Conservation (phyloP, 768 basidiomycete genomes). For the Phylloporus scabripes region DNA sequence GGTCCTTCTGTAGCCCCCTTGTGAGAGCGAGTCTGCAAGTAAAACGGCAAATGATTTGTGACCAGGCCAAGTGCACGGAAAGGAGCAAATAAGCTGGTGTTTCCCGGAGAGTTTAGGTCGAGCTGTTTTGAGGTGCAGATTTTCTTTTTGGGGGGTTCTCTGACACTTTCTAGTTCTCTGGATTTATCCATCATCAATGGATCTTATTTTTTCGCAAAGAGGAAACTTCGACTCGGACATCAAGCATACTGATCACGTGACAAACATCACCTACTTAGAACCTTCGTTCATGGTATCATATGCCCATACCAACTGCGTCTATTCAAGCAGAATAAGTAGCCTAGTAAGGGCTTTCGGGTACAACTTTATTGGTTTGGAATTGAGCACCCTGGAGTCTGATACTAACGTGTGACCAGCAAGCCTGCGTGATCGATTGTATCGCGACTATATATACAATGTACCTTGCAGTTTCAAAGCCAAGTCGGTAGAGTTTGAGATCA, state of each 20-base stretch:
- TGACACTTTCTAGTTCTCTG: conserved; percentile 12
- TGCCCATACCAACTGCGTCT: too few species aligned
- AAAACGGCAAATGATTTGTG: conserved; percentile 86
- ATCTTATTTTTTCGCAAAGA: not conserved
- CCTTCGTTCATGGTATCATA: too few species aligned
- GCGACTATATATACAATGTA: too few species aligned
- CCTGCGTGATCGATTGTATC: too few species aligned
- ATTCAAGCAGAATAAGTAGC: too few species aligned
- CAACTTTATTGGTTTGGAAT: too few species aligned
- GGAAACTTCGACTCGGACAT: too few species aligned
- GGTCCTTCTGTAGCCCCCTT: conserved; percentile 86
- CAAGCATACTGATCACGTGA: conserved; percentile 18
- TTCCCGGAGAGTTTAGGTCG: conserved; percentile 7
- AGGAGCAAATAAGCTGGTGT: conserved; percentile 70
- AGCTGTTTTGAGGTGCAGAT: conserved; percentile 9
- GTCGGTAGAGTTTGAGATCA: too few species aligned
- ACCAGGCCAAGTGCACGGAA: conserved; percentile 95
- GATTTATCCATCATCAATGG: conserved; percentile 14
- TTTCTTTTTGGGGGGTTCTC: conserved; percentile 25
- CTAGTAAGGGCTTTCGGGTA: too few species aligned
- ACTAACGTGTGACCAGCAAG: too few species aligned
- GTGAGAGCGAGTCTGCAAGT: conserved; percentile 75
- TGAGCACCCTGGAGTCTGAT: too few species aligned
- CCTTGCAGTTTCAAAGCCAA: too few species aligned
- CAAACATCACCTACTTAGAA: not conserved